Conservation (phyloP, 139 green algal genomes). For the Chlamydomonas sp. region DNA sequence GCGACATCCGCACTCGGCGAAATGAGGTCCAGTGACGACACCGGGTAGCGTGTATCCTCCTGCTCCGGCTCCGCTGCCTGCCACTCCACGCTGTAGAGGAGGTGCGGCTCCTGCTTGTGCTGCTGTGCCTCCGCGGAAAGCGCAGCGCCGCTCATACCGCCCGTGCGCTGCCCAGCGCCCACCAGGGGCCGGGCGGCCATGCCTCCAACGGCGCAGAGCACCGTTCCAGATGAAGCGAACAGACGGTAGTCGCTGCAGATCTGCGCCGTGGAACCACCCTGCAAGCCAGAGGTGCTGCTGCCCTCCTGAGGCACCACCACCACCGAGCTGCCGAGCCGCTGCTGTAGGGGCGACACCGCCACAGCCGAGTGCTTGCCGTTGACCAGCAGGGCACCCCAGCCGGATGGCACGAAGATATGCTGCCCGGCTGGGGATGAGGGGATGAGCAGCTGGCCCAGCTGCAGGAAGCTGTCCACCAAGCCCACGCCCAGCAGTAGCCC, state of each 20-base stretch:
- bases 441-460: constrained; percentile 67
- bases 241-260: constrained; percentile 65
- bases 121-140: too few relatives aligned
- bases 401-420: constrained; percentile 67
- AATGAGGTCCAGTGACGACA: not conserved
- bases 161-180: not conserved
- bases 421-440: not conserved
- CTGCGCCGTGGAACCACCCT: not conserved
- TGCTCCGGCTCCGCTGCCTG: constrained; percentile 10
- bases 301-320: constrained; percentile 7
- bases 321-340: not conserved
- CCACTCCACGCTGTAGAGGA: constrained; percentile 46
- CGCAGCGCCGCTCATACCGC: not conserved
- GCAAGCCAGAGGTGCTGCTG: not conserved
- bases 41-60: not conserved
- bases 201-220: constrained; percentile 48
- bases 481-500: constrained; percentile 47
- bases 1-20: not conserved
- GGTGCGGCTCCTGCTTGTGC: not conserved
- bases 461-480: constrained; percentile 61
- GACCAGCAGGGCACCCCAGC: constrained; percentile 48
- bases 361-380: not conserved
- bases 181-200: constrained; percentile 50
- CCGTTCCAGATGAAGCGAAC: not conserved
- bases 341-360: too few relatives aligned